Base-by-base conservation (phyloP, 495 filamentous ascomycete species). In the Pyronema omphalodes region DNA sequence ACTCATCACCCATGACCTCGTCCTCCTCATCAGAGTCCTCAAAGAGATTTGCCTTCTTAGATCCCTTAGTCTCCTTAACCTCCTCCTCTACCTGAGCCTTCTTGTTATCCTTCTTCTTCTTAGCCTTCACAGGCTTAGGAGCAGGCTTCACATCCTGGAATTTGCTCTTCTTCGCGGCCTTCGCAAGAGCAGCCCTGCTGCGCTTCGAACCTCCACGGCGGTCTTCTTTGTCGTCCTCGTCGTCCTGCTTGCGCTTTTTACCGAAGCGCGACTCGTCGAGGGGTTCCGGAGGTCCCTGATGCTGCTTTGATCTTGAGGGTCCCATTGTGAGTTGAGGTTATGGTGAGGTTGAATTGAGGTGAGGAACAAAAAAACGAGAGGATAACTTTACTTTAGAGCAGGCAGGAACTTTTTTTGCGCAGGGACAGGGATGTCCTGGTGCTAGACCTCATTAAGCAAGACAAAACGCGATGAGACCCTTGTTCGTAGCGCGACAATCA, bases 291-390 rank as follows among this genome's bases (percentile, higher is more conserved):
- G 83, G 76, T 37, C 86, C 93, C 73, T 98, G 91, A 70, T 96
- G 94, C 67, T 84, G 81, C 82, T 94, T 89, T 58, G 91, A 87
- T 62, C 87, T 84, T 58, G 86, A 84, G 55, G 76, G 73, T 70
- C 88, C 88, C 88, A 94, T 95, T 66, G 67, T 79, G 52, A 49
- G 18, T 29, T 11, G 34, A 29, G 41, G 34, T 50, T 34, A 19
- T 12, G 11, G 18, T 9, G 34, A 34, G 47, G 8, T 41, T 41
- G 39, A 12, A 12, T 12, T 41, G 39, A 12, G 39, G 15, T 41
- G 15, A 34, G 47, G 47, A 23, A 47, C 9, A 5, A 47, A 9
- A 23, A 15, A 41, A 12, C 44, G 23, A 19, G 9, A 47, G 9
- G 14, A 15, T 47, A 9, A 3, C 3, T 3, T 9, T 9, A 47